Evolutionary conservation across 495 filamentous ascomycete species (phyloP).

Genomic region (Xylaria curta): DNA sequence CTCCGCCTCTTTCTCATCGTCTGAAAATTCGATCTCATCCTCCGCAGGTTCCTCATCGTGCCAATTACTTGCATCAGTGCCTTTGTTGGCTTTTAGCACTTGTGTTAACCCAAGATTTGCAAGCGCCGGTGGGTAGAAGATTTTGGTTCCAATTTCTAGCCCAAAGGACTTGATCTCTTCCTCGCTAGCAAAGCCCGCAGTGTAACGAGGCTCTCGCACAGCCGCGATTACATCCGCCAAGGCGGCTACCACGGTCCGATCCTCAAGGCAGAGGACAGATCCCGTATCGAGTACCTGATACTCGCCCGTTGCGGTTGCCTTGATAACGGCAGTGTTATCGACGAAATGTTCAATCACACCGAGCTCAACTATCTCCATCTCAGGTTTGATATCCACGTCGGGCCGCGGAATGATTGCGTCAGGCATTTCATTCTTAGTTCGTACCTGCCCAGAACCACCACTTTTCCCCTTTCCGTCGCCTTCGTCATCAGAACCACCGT

Average conservation of each 20-base stretch:
- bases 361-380: constrained; percentile 76
- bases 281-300: constrained; percentile 81
- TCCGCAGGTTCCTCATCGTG: constrained; percentile 90
- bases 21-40: constrained; percentile 91
- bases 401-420: constrained; percentile 76
- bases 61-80: constrained; percentile 90
- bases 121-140: constrained; percentile 80
- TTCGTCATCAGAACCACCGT: constrained; percentile 73
- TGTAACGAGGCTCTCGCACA: constrained; percentile 83
- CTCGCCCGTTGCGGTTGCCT: constrained; percentile 78
- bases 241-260: constrained; percentile 76
- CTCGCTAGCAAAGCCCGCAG: constrained; percentile 69
- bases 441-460: constrained; percentile 53
- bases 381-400: constrained; percentile 70
- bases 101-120: constrained; percentile 85
- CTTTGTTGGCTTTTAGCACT: constrained; percentile 74
- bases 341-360: constrained; percentile 76
- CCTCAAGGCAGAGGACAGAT: constrained; percentile 81
- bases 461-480: constrained; percentile 58
- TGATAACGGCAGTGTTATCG: constrained; percentile 77
- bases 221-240: constrained; percentile 82
- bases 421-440: constrained; percentile 75
- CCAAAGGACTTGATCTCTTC: constrained; percentile 70
- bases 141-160: constrained; percentile 64
- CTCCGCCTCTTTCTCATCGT: constrained; percentile 91